These are phyloP conservation scores for Plasmodium sp. DNA, from an alignment of 169 alveolate species.

Conservation along the genomic window DNA sequence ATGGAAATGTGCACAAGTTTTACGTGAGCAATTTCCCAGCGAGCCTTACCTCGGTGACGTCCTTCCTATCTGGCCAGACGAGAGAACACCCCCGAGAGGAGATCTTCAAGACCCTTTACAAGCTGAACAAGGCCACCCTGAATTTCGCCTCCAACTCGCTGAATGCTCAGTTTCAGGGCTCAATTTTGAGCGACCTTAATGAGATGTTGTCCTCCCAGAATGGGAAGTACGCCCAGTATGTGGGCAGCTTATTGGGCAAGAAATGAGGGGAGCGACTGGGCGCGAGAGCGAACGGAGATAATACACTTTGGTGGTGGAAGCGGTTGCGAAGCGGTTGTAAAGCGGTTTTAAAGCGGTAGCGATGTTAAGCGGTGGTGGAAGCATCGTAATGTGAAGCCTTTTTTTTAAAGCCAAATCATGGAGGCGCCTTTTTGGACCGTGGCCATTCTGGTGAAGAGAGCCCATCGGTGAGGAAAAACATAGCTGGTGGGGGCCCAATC, in stretches of 20 bases:
- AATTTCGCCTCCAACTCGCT: not conserved
- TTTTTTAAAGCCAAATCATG: no score
- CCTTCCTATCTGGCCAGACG: not conserved
- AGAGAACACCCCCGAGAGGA: constrained; percentile 8
- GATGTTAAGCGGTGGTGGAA: no score
- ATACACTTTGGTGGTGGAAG: not conserved
- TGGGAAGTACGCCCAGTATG: not conserved
- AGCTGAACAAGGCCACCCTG: not conserved
- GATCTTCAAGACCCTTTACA: not conserved
- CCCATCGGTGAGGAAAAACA: no score
- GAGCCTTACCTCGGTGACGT: constrained; percentile 3
- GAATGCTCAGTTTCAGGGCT: not conserved
- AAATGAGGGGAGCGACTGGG: not conserved
- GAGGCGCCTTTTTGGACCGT: no score
- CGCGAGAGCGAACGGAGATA: not conserved
- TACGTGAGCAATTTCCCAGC: not conserved
- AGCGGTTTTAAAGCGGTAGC: no score
- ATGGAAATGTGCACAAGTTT: not conserved
- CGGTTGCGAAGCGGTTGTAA: no score
- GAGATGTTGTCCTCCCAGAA: not conserved
- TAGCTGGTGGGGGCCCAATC: no score
- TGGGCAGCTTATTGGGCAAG: not conserved
- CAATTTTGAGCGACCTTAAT: not conserved
- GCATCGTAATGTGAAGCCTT: not conserved
- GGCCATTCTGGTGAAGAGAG: no score